Evolutionary conservation across 768 basidiomycete genomes (phyloP).

Genomic region (Hypsizygus marmoreus): DNA sequence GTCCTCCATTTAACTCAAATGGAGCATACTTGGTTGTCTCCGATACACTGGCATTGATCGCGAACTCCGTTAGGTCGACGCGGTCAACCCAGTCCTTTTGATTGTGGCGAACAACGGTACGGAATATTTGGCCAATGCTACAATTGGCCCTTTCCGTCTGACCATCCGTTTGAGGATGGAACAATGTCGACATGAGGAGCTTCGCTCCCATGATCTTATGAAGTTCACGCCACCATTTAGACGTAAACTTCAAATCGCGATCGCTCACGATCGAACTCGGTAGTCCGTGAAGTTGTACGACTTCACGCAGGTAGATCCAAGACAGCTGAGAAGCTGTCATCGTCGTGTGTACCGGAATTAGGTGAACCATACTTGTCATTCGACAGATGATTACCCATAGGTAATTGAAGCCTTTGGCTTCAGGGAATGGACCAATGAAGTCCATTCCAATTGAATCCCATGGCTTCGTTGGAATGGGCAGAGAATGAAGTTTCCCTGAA

Average conservation of each 20-base stretch:
- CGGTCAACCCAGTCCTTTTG: conserved; percentile 34
- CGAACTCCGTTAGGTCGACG: conserved; percentile 37
- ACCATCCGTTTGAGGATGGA: conserved; percentile 44
- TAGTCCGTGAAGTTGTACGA: conserved; percentile 31
- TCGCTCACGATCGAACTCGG: conserved; percentile 32
- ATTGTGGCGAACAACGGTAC: conserved; percentile 18
- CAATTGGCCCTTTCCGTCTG: conserved; percentile 28
- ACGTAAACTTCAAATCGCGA: conserved; percentile 35
- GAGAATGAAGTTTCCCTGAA: conserved; percentile 28
- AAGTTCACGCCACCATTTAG: conserved; percentile 30
- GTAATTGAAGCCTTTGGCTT: conserved; percentile 35
- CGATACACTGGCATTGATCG: conserved; percentile 31
- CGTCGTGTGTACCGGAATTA: conserved; percentile 29
- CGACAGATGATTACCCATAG: conserved; percentile 32
- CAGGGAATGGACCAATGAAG: too few relatives aligned
- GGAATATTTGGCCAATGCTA: conserved; percentile 30
- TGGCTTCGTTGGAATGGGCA: conserved; percentile 29
- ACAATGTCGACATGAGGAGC: too few relatives aligned
- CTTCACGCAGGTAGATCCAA: conserved; percentile 26
- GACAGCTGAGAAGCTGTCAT: conserved; percentile 27
- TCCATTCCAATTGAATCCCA: conserved; percentile 39
- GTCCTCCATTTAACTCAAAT: conserved; percentile 28
- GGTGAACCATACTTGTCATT: conserved; percentile 33
- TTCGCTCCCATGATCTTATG: conserved; percentile 26
- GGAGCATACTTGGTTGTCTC: conserved; percentile 33